Evolutionary conservation across 139 green algal species (phyloP).

Genomic region (Pedinophyceae sp.): DNA sequence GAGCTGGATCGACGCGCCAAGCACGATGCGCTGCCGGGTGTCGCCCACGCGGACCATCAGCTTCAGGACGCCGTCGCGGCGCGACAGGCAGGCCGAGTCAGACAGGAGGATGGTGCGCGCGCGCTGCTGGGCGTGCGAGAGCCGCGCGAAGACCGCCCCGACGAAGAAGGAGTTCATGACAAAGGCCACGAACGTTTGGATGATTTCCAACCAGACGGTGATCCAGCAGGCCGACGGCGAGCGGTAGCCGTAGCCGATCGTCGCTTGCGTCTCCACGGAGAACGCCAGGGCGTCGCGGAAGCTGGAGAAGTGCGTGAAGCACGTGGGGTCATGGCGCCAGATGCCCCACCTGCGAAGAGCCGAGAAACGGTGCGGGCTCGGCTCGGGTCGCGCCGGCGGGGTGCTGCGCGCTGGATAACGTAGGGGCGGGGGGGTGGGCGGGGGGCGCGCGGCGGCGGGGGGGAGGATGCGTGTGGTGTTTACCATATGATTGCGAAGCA

Average conservation of each 20-base stretch:
- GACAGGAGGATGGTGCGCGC: conserved; percentile 70
- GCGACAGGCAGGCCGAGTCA: conserved; percentile 49
- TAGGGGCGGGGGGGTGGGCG: neutral
- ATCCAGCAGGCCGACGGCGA: conserved; percentile 35
- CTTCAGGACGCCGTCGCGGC: conserved; percentile 72
- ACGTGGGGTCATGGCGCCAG: conserved; percentile 19
- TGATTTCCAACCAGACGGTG: conserved; percentile 29
- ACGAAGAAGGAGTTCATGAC: conserved; percentile 59
- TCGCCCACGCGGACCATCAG: conserved; percentile 84
- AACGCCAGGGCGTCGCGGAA: conserved; percentile 43
- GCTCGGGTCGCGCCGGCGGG: neutral
- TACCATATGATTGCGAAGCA: conserved; percentile 20
- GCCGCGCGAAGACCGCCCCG: conserved; percentile 55
- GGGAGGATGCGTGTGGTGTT: neutral
- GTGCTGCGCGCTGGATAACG: neutral
- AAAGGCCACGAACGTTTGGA: conserved; percentile 47
- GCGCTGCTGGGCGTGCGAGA: conserved; percentile 51
- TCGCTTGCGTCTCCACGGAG: conserved; percentile 47
- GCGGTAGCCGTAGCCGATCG: conserved; percentile 29
- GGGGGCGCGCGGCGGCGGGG: neutral
- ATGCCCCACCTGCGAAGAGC: conserved; percentile 13
- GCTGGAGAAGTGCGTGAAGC: conserved; percentile 30
- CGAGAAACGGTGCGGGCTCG: conserved; percentile 6
- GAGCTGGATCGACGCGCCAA: neutral
- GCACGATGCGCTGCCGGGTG: conserved; percentile 25